Conservation (phyloP, 1,284 basidiomycete species). For the Irpex sp. region DNA sequence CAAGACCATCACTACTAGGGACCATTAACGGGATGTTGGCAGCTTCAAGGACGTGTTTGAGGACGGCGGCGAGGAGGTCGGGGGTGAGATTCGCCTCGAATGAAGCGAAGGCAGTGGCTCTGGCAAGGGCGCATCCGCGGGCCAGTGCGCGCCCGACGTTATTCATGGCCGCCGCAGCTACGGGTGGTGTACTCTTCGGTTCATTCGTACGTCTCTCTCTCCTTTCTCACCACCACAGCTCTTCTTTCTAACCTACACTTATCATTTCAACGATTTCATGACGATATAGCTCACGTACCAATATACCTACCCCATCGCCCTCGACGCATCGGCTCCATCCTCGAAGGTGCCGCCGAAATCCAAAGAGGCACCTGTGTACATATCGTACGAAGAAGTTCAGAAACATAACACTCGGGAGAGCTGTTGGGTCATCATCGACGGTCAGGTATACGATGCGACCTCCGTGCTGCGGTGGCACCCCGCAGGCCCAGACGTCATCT, state of each 20-base stretch:
- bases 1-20: background rate
- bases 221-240: background rate
- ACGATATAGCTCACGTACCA: conserved; percentile 1
- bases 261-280: no score
- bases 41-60: background rate
- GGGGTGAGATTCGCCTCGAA: background rate
- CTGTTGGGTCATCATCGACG: conserved; percentile 51
- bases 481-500: conserved; percentile 45
- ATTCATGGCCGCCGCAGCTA: background rate
- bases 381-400: conserved; percentile 45
- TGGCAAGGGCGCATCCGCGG: background rate
- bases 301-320: background rate
- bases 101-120: background rate
- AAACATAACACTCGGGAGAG: conserved; percentile 44
- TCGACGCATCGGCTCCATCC: background rate
- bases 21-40: background rate
- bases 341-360: background rate
- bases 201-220: background rate
- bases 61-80: background rate
- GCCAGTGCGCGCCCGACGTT: background rate
- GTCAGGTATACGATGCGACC: conserved; percentile 40
- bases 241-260: no score
- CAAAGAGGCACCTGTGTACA: conserved; percentile 13
- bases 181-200: background rate
- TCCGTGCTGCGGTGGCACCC: conserved; percentile 50